Evolutionary conservation across 306 rosid genomes (phyloP), one percentile per base, ranked within the genome.

Genomic region (Malus sylvestris): DNA sequence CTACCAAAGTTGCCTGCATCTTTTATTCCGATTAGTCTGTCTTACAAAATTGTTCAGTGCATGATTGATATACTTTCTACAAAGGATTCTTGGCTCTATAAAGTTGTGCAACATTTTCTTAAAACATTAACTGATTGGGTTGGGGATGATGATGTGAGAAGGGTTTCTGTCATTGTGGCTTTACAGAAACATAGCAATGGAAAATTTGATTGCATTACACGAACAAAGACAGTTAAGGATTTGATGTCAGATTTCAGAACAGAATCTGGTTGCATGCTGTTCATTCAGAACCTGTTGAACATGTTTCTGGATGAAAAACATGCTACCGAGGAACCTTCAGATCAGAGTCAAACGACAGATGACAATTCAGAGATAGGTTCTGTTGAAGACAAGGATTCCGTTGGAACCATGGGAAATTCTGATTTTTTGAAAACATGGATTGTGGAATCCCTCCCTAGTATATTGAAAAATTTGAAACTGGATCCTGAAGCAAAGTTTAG

Each of bases 261-360:
- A 8, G 96, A 91, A 82, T 74, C 91, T 23, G 97, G 97, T 57
- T 92, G 97, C 85, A 83, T 89, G 88, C 89, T 92, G 76, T 95
- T 91, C 77, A 80, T 92, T 88, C 97, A 92, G 81, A 92, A 85
- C 83, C 86, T 95, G 45, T 76, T 77, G 70, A 86, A 89, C 83
- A 82, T 92, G 84, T 95, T 95, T 77, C 90, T 95, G 55, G 93
- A 95, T 82, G 99, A 92, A 83, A 88, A 87, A 73, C 89, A 86
- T 81, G 79, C 85, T 76, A 72, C 75, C 6, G 99, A 95, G 80
- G 99, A 95, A 83, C 99, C 99, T 74, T 95, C 97, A 27, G 99
- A 95, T 76, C 99, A 92, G 85, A 92, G 99, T 85, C 96, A 92
- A 87, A 95, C 97, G 72, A 92, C 97, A 49, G 97, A 95, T 85